A percentile compares a stretch with the other conserved stretches of the same genome.
Conservation (phyloP, 306 rosid genomes). For the Sechiopsis laciniata region DNA sequence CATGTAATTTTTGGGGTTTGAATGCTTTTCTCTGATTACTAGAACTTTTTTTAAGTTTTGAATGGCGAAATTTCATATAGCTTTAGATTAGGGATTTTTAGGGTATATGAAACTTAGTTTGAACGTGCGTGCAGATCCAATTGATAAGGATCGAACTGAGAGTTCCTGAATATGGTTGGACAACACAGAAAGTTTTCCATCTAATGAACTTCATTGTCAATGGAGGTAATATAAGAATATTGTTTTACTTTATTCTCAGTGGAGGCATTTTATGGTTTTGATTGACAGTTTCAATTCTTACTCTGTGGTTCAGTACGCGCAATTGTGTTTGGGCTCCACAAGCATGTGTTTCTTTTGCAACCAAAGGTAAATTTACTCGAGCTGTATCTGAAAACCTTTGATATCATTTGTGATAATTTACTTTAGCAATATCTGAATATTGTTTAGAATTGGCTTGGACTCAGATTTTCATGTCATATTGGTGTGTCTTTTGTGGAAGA, state of each 20-base stretch:
- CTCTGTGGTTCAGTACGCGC: conserved; percentile 68
- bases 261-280: not conserved
- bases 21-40: not conserved
- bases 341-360: conserved; percentile 55
- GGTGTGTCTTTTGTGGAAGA: too few relatives aligned
- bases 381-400: not conserved
- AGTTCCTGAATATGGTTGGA: conserved; percentile 97
- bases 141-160: conserved; percentile 81
- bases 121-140: conserved; percentile 50
- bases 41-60: conserved; percentile 1
- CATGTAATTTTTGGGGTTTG: not conserved
- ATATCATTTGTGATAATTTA: too few relatives aligned
- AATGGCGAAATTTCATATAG: not conserved
- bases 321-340: conserved; percentile 79
- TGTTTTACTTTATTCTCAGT: not conserved
- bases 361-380: conserved; percentile 51
- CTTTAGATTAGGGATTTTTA: not conserved
- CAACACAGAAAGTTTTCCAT: conserved; percentile 92
- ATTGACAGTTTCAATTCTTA: not conserved
- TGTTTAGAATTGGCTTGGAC: not conserved
- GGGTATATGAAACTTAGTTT: not conserved
- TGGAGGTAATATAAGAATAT: conserved; percentile 50
- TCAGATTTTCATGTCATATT: not conserved
- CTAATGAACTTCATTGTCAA: conserved; percentile 89
- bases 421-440: not conserved